Base-by-base conservation (phyloP, 177 flowering plant genomes). In the Vitis hybrid region DNA sequence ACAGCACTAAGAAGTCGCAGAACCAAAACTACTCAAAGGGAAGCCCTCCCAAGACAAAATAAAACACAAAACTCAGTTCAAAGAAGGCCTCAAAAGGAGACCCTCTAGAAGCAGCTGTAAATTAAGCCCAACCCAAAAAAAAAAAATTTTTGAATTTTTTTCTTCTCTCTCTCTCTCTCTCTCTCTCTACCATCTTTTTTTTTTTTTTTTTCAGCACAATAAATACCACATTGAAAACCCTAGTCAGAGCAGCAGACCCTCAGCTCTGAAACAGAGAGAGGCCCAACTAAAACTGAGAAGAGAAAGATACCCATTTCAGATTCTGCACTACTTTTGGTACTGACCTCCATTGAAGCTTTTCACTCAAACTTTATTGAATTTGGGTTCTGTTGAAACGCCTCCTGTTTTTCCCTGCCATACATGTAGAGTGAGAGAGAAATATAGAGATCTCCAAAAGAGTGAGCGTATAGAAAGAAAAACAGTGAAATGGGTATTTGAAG, bases 281-380 rank as follows among this genome's bases (percentile, higher is more conserved):
- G 73, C 77, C 77, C 66, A 80, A 73, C 78, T 70, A 81, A 82
- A 83, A 82, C 76, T 49, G 68, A 79, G 68, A 65, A 80, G 78
- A 76, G 78, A 83, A 74, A 87, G 84, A 81, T 85, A 89, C 90
- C 88, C 79, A 82, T 79, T 83, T 81, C 79, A 86, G 91, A 87
- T 81, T 83, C 82, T 77, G 85, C 66, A 75, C 84, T 71, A 79
- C 87, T 85, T 89, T 83, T 80, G 61, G 84, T 69, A 73, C 76
- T 81, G 82, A 62, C 68, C 80, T 77, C 79, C 81, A 73, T 78
- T 84, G 75, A 78, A 81, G 76, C 83, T 72, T 81, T 84, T 78
- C 68, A 20, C 76, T 63, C 69, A 68, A 73, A 58, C 66, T 77
- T 77, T 63, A 73, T 72, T 71, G 65, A 82, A 76, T 78, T 81